Evolutionary conservation across 768 basidiomycete species (phyloP), one percentile per base, ranked within the genome.

Genomic region (Hysterangium stoloniferum): DNA sequence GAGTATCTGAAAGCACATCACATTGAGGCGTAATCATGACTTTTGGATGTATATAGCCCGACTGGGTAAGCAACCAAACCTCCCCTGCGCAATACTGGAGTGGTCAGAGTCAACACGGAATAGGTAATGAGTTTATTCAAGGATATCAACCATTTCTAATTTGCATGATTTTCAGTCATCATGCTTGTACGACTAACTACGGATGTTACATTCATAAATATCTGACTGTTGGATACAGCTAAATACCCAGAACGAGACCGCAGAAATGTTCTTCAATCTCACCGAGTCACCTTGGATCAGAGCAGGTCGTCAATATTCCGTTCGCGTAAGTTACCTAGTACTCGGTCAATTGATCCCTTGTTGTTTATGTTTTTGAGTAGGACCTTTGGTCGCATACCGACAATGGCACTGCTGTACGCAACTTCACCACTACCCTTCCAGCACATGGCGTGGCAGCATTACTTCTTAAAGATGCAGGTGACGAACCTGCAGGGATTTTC

Each of bases 41-140:
- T 12, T 35, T 8, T 22, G 24, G 3, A 29, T 34, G n/a, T 17
- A 11, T 19, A 24, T 48, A 71, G 68, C 62, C 69, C 17, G 59
- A 69, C 55, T 71, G 62, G 57, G 64, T 64, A 33, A 67, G 64
- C 50, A 67, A 69, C 49, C 62, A 56, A 28, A 73, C 73, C 0
- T 73, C 77, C 58, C 82, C 82, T 1, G 79, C 82, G n/a, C 76
- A 81, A 54, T 84, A 77, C 59, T 84, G 82, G 82, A 82, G 79
- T 54, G 82, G 82, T 3, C 69, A 75, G 56, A 77, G 75, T 49
- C 67, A 80, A 61, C 78, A 82, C 45, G 82, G 82, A 43, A 78
- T 78, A 1, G 49, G 49, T 43, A 50, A 40, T 37, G 13, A 7
- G 9, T 19, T 1, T 40, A 31, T 28, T 29, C 37, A 13, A n/a